These are phyloP conservation scores for Achaetomiella virescens DNA, from an alignment of 495 filamentous ascomycete genomes.

Conservation along the genomic window DNA sequence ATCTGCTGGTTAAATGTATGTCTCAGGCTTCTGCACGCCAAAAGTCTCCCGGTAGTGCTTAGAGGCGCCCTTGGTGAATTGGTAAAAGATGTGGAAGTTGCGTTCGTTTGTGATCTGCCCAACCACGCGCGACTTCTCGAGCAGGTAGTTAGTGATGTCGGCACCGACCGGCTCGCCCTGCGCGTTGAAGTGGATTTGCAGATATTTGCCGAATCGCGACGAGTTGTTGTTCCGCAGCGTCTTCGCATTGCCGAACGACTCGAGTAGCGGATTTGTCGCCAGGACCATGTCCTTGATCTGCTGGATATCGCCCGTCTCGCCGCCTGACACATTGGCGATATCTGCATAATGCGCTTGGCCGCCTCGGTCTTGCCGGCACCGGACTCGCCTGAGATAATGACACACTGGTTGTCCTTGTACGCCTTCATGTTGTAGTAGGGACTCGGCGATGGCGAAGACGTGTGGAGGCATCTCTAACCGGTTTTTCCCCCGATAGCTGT, in stretches of 20 bases:
- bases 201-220: constrained; percentile 94
- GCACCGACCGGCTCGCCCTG: constrained; percentile 93
- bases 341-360: constrained; percentile 98
- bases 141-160: constrained; percentile 94
- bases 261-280: constrained; percentile 93
- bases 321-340: constrained; percentile 93
- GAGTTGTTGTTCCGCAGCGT: constrained; percentile 99
- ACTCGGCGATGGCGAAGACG: constrained; percentile 96
- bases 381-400: constrained; percentile 98
- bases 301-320: constrained; percentile 85
- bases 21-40: constrained; percentile 84
- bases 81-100: constrained; percentile 99
- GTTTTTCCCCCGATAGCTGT: constrained; percentile 93
- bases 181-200: constrained; percentile 93
- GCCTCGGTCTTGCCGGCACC: constrained; percentile 99
- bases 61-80: constrained; percentile 92
- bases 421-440: constrained; percentile 99
- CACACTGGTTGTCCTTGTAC: constrained; percentile 98
- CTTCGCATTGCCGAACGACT: constrained; percentile 98
- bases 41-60: constrained; percentile 77
- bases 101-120: constrained; percentile 93
- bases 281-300: constrained; percentile 98
- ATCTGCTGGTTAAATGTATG: constrained; percentile 93
- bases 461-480: constrained; percentile 91
- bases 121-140: constrained; percentile 94